Evolutionary conservation across 2,329 filamentous ascomycete species (phyloP).

Genomic region (Fusarium sp.): DNA sequence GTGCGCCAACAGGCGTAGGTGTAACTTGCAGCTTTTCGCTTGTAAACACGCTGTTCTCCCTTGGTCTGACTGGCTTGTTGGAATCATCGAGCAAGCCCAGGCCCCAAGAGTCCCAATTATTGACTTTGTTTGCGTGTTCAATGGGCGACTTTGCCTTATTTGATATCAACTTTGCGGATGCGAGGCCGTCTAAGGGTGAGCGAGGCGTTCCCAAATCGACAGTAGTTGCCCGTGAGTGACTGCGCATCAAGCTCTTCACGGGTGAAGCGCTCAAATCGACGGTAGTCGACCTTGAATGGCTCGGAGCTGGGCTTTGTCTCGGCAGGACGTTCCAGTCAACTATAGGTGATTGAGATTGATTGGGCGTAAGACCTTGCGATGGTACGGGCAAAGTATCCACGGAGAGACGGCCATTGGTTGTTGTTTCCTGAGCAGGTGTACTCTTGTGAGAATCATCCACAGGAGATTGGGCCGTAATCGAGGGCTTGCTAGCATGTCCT

Average conservation of each 20-base stretch:
- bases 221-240: constrained; percentile 36
- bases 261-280: constrained; percentile 27
- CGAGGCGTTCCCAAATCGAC: constrained; percentile 30
- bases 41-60: constrained; percentile 14
- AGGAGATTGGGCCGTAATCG: constrained; percentile 19
- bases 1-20: constrained; percentile 16
- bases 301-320: constrained; percentile 8
- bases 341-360: constrained; percentile 1
- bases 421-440: background rate
- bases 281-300: constrained; percentile 41
- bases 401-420: constrained; percentile 24
- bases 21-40: constrained; percentile 14
- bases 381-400: constrained; percentile 20
- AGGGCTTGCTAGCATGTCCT: constrained; percentile 19
- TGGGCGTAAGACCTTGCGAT: constrained; percentile 9
- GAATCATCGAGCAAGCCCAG: constrained; percentile 35
- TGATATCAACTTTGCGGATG: constrained; percentile 24
- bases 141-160: constrained; percentile 21
- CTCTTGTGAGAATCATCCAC: constrained; percentile 12
- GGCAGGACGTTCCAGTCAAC: constrained; percentile 2
- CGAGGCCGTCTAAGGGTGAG: constrained; percentile 30
- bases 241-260: constrained; percentile 20
- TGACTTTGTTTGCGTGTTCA: constrained; percentile 26
- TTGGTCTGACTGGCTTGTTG: constrained; percentile 19
- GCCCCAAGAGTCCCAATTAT: constrained; percentile 42